These are phyloP conservation scores for Telopea speciosissima DNA, from an alignment of 177 flowering plant genomes.

Conservation along the genomic window DNA sequence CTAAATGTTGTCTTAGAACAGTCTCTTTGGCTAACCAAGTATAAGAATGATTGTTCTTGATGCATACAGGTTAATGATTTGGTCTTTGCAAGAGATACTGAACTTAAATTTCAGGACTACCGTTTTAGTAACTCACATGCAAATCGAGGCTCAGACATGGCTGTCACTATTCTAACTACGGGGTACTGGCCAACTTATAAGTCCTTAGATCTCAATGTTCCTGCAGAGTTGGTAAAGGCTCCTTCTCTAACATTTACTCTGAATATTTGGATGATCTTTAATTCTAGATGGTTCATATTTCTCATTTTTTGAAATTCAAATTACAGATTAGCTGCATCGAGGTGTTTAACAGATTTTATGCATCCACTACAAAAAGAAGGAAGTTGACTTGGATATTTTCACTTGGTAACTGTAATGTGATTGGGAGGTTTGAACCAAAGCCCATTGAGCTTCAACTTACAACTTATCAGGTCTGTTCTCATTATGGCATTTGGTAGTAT, in stretches of 20 bases:
- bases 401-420: conserved; percentile 28
- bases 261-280: neutral
- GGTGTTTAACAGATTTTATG: conserved; percentile 8
- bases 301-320: neutral
- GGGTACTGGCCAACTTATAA: conserved; percentile 31
- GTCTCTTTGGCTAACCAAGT: neutral
- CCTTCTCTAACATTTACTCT: neutral
- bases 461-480: conserved; percentile 46
- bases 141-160: conserved; percentile 25
- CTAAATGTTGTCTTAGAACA: neutral
- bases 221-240: conserved; percentile 22
- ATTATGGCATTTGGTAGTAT: neutral
- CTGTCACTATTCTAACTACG: conserved; percentile 29
- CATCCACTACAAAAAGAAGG: conserved; percentile 5
- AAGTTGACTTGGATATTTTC: conserved; percentile 33
- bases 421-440: conserved; percentile 27
- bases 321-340: conserved; percentile 13
- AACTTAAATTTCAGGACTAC: conserved; percentile 22
- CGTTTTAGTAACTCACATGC: conserved; percentile 7
- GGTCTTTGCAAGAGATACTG: conserved; percentile 31
- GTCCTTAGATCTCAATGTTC: conserved; percentile 23
- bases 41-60: neutral
- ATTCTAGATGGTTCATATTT: neutral
- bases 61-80: conserved; percentile 34
- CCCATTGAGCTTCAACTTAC: conserved; percentile 26